phyloP scores from a whole-genome alignment of 2,329 filamentous ascomycete species.

The Lizonia empirigonia region DNA sequence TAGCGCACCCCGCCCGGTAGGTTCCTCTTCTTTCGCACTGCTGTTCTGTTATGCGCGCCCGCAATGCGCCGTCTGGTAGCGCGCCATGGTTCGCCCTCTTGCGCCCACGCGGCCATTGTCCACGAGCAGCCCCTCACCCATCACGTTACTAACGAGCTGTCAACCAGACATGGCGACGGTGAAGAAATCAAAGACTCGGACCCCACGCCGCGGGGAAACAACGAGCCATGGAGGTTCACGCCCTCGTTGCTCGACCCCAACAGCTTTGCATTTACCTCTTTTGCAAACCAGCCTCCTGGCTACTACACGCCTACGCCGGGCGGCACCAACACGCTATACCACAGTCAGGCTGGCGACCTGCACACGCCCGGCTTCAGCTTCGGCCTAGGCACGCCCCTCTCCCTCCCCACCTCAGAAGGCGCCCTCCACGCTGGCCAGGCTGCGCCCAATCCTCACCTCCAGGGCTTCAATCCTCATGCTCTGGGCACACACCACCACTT shows the following conservation, averaged over 20 bases:
- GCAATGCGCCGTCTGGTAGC: slow-evolving; percentile 1
- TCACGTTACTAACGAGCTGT: slow-evolving; percentile 16
- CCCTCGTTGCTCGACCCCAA: slow-evolving; percentile 87
- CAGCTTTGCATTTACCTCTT: slow-evolving; percentile 78
- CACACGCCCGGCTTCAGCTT: slow-evolving; percentile 80
- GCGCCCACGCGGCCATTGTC: not conserved
- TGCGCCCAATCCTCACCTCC: slow-evolving; percentile 58
- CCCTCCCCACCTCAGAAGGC: slow-evolving; percentile 74
- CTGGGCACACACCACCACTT: slow-evolving; percentile 53
- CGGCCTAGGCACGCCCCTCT: slow-evolving; percentile 79
- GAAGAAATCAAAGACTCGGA: slow-evolving; percentile 74
- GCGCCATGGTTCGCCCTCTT: slow-evolving; percentile 8
- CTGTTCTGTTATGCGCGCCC: slow-evolving; percentile 12
- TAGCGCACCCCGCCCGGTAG: slow-evolving; percentile 53
- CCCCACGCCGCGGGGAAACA: slow-evolving; percentile 77
- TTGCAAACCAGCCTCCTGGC: slow-evolving; percentile 77
- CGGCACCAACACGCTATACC: slow-evolving; percentile 78
- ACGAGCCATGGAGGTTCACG: slow-evolving; percentile 86
- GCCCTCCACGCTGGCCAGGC: slow-evolving; percentile 65
- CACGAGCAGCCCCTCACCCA: not conserved
- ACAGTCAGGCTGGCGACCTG: slow-evolving; percentile 82
- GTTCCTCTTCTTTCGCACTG: slow-evolving; percentile 26
- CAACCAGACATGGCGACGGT: slow-evolving; percentile 52
- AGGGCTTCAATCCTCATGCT: slow-evolving; percentile 64
- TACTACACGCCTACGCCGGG: slow-evolving; percentile 90